Conservation (phyloP, 768 basidiomycete genomes). For the Sporobolomyces pararoseus region DNA sequence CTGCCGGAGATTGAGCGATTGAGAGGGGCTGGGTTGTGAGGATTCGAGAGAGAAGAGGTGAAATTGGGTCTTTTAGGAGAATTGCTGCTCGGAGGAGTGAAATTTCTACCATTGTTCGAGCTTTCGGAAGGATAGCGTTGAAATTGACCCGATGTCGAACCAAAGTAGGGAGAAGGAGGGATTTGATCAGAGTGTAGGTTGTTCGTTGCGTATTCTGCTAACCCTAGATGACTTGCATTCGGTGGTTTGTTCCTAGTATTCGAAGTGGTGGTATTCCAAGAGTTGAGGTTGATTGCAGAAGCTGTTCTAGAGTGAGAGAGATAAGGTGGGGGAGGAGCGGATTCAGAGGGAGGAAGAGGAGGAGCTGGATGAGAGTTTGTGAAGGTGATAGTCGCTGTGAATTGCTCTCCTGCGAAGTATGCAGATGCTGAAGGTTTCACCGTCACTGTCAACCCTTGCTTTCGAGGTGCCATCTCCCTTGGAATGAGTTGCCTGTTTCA, state of each 20-base stretch:
- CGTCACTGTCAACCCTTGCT: conserved; percentile 41
- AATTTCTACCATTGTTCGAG: neutral
- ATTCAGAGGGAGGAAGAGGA: conserved; percentile 49
- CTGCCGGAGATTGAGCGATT: conserved; percentile 57
- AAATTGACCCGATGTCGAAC: conserved; percentile 5
- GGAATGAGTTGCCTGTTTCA: no score
- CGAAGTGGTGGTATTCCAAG: neutral
- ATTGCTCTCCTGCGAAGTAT: conserved; percentile 87
- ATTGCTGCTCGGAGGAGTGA: neutral
- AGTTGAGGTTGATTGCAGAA: conserved; percentile 1
- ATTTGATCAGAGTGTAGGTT: conserved; percentile 18
- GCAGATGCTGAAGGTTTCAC: conserved; percentile 71
- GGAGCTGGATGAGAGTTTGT: conserved; percentile 68
- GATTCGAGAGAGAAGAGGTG: conserved; percentile 52
- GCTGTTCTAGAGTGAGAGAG: conserved; percentile 17
- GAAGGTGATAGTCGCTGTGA: conserved; percentile 79
- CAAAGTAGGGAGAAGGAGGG: conserved; percentile 24
- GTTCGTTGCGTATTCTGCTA: conserved; percentile 27
- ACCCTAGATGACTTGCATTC: conserved; percentile 26
- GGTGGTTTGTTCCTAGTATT: conserved; percentile 11
- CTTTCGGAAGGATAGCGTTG: neutral
- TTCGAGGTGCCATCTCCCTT: neutral
- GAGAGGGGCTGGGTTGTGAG: conserved; percentile 53
- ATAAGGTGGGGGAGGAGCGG: conserved; percentile 30
- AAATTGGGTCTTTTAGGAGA: conserved; percentile 43